phyloP scores from a whole-genome alignment of 2,329 filamentous ascomycete genomes.

The Aphanoascus verrucosus region DNA sequence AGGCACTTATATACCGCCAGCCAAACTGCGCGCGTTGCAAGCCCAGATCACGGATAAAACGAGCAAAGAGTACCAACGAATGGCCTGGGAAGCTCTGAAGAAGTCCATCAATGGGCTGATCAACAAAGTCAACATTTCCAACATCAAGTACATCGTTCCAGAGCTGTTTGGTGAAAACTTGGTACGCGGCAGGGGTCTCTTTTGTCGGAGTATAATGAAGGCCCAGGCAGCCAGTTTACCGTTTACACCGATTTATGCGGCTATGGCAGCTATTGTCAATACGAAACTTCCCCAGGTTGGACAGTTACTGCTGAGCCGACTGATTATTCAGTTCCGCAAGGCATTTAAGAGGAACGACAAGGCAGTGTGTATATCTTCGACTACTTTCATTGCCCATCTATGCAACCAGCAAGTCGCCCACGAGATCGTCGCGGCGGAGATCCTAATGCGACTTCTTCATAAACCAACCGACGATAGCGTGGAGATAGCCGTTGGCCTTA shows the following conservation, averaged over 20 bases:
- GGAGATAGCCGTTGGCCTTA: constrained; percentile 90
- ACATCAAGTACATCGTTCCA: constrained; percentile 95
- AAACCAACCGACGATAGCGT: constrained; percentile 96
- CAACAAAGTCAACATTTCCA: constrained; percentile 97
- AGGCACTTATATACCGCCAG: constrained; percentile 92
- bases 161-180: constrained; percentile 94
- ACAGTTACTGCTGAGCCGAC: constrained; percentile 71
- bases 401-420: constrained; percentile 94
- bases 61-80: constrained; percentile 94
- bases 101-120: constrained; percentile 98
- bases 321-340: constrained; percentile 89
- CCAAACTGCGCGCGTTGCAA: constrained; percentile 79
- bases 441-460: constrained; percentile 79
- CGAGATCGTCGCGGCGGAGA: constrained; percentile 86
- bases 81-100: constrained; percentile 98
- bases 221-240: constrained; percentile 90
- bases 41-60: constrained; percentile 94
- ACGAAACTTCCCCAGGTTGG: constrained; percentile 93
- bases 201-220: constrained; percentile 96
- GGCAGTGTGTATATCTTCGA: constrained; percentile 82
- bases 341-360: constrained; percentile 96
- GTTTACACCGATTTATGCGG: constrained; percentile 92
- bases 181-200: constrained; percentile 78
- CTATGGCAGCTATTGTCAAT: constrained; percentile 93
- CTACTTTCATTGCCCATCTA: constrained; percentile 87